Conservation (phyloP, 2,329 filamentous ascomycete species). For the Ophiostoma sp. region DNA sequence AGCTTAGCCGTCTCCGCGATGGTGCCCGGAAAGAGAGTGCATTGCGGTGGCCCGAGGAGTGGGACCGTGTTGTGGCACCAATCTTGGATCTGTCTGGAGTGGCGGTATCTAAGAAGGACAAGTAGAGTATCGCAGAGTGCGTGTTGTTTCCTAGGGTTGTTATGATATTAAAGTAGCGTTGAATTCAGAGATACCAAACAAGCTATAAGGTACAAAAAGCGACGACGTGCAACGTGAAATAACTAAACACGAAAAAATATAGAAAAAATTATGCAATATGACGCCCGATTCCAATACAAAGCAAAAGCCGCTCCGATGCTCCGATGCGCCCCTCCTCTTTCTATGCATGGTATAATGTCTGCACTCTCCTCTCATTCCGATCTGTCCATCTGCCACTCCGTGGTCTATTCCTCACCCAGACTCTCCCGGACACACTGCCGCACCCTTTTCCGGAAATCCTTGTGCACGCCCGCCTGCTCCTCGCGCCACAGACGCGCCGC, state of each 20-base stretch:
- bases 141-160: not conserved
- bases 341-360: conserved; percentile 8
- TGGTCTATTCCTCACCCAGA: conserved; percentile 64
- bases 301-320: conserved; percentile 6
- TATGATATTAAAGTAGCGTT: not conserved
- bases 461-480: conserved; percentile 60
- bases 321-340: conserved; percentile 14
- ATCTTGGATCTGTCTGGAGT: conserved; percentile 57
- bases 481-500: conserved; percentile 86
- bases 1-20: conserved; percentile 43
- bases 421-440: conserved; percentile 79
- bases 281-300: not conserved
- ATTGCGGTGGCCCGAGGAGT: conserved; percentile 87
- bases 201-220: not conserved
- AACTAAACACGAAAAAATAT: not conserved
- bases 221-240: not conserved
- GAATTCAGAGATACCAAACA: not conserved
- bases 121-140: not conserved
- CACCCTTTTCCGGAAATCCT: conserved; percentile 77
- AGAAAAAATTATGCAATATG: not conserved
- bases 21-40: conserved; percentile 75
- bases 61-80: conserved; percentile 77
- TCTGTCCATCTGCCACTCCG: not conserved
- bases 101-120: not conserved
- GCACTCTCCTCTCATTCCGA: not conserved